phyloP scores from a whole-genome alignment of 768 basidiomycete species.

The Trametes cubensis region DNA sequence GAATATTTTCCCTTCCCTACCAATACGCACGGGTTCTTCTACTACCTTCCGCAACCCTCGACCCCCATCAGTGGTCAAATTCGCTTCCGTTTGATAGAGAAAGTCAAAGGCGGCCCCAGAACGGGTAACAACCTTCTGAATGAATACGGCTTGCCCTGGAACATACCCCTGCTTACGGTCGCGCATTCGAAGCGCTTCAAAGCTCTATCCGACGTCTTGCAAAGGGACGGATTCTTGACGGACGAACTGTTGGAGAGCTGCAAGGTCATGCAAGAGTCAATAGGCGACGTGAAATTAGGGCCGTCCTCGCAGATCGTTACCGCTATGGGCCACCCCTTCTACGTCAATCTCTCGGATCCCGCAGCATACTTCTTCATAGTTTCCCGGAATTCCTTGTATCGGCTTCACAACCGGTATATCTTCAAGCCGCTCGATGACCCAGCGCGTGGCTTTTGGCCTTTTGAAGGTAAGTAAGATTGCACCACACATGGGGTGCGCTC shows the following conservation, averaged over 20 bases:
- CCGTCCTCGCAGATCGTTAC: slow-evolving; percentile 2
- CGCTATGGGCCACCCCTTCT: slow-evolving; percentile 1
- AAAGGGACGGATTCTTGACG: neutral
- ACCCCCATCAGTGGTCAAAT: neutral
- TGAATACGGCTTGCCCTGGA: slow-evolving; percentile 10
- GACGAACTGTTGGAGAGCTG: neutral
- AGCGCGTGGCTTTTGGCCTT: neutral
- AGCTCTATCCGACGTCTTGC: neutral
- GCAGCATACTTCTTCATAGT: neutral
- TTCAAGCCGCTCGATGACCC: neutral
- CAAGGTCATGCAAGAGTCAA: neutral
- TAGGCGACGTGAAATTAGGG: neutral
- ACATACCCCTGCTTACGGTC: slow-evolving; percentile 3
- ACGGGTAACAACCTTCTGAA: slow-evolving; percentile 3
- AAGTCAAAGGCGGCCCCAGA: neutral
- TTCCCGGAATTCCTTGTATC: neutral
- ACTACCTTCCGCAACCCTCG: neutral
- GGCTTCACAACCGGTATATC: neutral
- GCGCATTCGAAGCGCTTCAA: neutral
- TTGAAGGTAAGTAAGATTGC: neutral
- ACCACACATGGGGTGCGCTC: neutral
- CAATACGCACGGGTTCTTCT: slow-evolving; percentile 14
- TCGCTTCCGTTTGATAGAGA: slow-evolving; percentile 11
- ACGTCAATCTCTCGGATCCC: neutral
- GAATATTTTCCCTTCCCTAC: slow-evolving; percentile 2